Evolutionary conservation across 1,139 yeast species (phyloP).

Genomic region (Kodamaea sp.): DNA sequence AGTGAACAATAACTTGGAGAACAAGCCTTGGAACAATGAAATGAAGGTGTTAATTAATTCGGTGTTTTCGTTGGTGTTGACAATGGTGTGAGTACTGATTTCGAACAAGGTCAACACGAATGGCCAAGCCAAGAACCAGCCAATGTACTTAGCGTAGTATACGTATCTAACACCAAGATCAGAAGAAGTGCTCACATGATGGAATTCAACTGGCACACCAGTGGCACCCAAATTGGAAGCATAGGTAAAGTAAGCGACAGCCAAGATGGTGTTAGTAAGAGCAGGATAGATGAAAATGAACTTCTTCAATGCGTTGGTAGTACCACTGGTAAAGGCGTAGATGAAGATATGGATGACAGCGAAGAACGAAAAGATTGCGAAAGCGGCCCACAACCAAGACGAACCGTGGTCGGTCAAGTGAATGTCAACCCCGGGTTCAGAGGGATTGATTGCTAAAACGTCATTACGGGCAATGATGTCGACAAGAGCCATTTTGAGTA

Average conservation of each 20-base stretch:
- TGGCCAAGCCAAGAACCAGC: constrained; percentile 69
- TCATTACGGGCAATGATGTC: constrained; percentile 29
- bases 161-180: constrained; percentile 56
- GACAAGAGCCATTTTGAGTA: neutral
- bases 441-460: constrained; percentile 52
- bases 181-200: constrained; percentile 44
- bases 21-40: constrained; percentile 23
- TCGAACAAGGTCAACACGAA: constrained; percentile 50
- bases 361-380: constrained; percentile 47
- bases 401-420: constrained; percentile 62
- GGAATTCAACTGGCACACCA: constrained; percentile 53
- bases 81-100: constrained; percentile 42
- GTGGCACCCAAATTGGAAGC: constrained; percentile 73
- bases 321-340: constrained; percentile 39
- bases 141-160: constrained; percentile 65
- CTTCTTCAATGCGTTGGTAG: constrained; percentile 36
- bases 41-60: constrained; percentile 27
- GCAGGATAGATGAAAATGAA: constrained; percentile 49
- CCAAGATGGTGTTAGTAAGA: constrained; percentile 45
- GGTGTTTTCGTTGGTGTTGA: constrained; percentile 31
- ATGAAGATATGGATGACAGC: constrained; percentile 43
- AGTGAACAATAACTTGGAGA: constrained; percentile 41
- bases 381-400: constrained; percentile 72
- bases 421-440: constrained; percentile 43
- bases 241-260: constrained; percentile 58